phyloP scores from a whole-genome alignment of 345 rosid genomes.

The Schrenkiella parvula region DNA sequence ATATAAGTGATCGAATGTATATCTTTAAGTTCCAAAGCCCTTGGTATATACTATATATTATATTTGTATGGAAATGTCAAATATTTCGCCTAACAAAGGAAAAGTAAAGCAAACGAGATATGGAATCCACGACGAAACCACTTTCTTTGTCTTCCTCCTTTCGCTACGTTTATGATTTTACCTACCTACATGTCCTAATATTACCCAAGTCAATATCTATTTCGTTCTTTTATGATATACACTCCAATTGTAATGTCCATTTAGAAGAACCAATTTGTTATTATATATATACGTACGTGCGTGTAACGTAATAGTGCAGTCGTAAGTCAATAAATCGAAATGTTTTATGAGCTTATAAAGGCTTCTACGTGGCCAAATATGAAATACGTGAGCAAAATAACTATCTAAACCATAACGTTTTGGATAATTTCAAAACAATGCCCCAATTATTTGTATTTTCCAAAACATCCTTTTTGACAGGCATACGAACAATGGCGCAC shows the following conservation, averaged over 20 bases:
- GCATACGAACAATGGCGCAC: neutral
- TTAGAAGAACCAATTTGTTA: neutral
- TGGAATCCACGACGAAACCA: constrained; percentile 19
- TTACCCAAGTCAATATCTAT: neutral
- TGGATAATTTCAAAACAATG: constrained; percentile 2
- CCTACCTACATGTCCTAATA: constrained; percentile 4
- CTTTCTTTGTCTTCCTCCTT: neutral
- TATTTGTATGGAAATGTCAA: constrained; percentile 13
- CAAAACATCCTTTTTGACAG: neutral
- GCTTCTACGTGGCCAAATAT: constrained; percentile 31
- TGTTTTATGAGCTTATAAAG: constrained; percentile 17
- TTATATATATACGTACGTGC: neutral
- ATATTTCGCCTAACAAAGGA: neutral
- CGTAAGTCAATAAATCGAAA: neutral
- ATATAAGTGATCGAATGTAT: neutral
- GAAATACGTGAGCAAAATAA: constrained; percentile 9
- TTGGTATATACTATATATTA: neutral
- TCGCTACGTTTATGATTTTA: neutral
- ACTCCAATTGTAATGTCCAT: neutral
- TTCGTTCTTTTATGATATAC: neutral
- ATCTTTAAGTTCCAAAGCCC: neutral
- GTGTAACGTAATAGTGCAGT: neutral
- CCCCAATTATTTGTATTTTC: neutral
- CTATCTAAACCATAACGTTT: neutral
- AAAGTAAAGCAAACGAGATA: neutral